phyloP scores from a whole-genome alignment of 768 basidiomycete species.

The Mycena crocata region DNA sequence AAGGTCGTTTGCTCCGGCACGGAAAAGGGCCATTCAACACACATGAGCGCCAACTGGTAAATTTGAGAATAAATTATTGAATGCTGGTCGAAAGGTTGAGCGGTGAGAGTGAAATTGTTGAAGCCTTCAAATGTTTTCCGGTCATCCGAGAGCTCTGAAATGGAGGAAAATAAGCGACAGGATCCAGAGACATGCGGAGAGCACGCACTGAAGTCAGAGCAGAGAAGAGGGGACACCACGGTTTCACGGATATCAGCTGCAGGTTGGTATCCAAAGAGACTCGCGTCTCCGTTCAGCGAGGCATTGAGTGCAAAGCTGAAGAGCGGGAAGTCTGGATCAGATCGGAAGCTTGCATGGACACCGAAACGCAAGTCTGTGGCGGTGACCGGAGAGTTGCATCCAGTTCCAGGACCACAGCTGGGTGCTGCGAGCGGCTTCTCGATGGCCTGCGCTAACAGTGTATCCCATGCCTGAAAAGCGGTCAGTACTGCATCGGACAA shows the following conservation, averaged over 20 bases:
- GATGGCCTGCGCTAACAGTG: slow-evolving; percentile 14
- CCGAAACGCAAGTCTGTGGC: slow-evolving; percentile 20
- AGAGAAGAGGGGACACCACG: slow-evolving; percentile 18
- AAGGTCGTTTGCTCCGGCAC: slow-evolving; percentile 9
- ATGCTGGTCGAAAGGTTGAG: background rate
- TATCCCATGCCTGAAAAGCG: slow-evolving; percentile 19
- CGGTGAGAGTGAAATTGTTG: slow-evolving; percentile 12
- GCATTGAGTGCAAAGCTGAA: slow-evolving; percentile 23
- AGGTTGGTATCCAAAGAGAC: slow-evolving; percentile 20
- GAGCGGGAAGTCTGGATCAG: slow-evolving; percentile 22
- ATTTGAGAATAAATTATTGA: slow-evolving; percentile 27
- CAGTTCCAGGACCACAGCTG: slow-evolving; percentile 17
- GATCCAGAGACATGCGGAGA: background rate
- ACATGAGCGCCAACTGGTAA: slow-evolving; percentile 21
- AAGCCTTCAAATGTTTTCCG: slow-evolving; percentile 18
- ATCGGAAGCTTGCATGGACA: background rate
- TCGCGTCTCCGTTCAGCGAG: slow-evolving; percentile 27
- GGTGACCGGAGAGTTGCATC: slow-evolving; percentile 23
- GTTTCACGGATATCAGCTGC: slow-evolving; percentile 15
- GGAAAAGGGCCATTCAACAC: slow-evolving; percentile 19
- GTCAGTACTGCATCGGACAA: background rate
- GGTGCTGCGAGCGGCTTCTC: slow-evolving; percentile 21
- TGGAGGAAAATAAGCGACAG: background rate
- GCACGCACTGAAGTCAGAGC: slow-evolving; percentile 24
- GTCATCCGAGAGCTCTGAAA: slow-evolving; percentile 1